phyloP scores from a whole-genome alignment of 371 early-diverging fungal genomes.

The Chytridium lagenaria region DNA sequence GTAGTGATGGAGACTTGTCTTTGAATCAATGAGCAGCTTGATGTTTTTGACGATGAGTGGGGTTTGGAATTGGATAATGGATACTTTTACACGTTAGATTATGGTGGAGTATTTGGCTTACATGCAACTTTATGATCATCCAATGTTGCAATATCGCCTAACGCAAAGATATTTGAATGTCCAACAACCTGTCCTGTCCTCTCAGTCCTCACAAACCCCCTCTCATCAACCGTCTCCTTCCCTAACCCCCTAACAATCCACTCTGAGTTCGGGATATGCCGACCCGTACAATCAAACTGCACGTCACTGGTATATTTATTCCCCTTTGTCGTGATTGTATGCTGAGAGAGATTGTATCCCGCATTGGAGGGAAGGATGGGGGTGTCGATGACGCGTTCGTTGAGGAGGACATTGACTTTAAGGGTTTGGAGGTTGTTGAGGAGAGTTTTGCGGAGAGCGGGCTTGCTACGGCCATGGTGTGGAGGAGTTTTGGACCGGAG shows the following conservation, averaged over 20 bases:
- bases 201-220: conserved; percentile 23
- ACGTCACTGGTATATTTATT: conserved; percentile 23
- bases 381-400: conserved; percentile 58
- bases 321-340: conserved; percentile 30
- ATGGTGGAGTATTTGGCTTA: too few species aligned
- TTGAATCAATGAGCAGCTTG: neutral
- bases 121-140: conserved; percentile 26
- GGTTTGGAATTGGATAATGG: neutral
- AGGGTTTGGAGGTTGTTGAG: conserved; percentile 48
- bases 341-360: conserved; percentile 14
- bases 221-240: conserved; percentile 25
- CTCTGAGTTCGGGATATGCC: conserved; percentile 24
- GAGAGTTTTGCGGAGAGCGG: neutral
- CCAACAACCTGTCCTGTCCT: conserved; percentile 35
- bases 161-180: conserved; percentile 33
- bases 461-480: neutral
- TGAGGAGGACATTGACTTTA: conserved; percentile 66
- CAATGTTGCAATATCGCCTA: conserved; percentile 30
- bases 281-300: conserved; percentile 26
- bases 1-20: neutral
- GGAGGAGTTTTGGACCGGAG: conserved; percentile 21
- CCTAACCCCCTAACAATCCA: conserved; percentile 22
- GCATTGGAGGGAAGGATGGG: conserved; percentile 44
- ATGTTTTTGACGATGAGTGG: neutral
- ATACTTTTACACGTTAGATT: too few species aligned